These are phyloP conservation scores for Ganoderma sp. DNA, from an alignment of 1,284 basidiomycete species.

Conservation along the genomic window DNA sequence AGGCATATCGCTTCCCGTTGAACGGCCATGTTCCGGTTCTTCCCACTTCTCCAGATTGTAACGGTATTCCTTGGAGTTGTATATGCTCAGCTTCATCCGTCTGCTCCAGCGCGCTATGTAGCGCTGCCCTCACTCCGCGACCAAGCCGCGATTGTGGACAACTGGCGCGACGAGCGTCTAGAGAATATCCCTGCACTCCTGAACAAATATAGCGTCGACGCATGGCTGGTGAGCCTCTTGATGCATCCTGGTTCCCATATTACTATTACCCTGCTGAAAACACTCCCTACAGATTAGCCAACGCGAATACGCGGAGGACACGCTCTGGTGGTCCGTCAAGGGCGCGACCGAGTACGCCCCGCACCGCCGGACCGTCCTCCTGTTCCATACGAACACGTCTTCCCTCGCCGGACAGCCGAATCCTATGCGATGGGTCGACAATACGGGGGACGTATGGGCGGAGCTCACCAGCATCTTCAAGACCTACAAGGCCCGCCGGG, in stretches of 20 bases:
- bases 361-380: conserved; percentile 54
- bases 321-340: conserved; percentile 58
- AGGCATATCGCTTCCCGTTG: background rate
- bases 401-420: conserved; percentile 45
- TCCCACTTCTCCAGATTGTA: background rate
- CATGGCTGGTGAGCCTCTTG: conserved; percentile 47
- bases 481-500: conserved; percentile 45
- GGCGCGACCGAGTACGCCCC: conserved; percentile 56
- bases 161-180: conserved; percentile 52
- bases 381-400: conserved; percentile 55
- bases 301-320: conserved; percentile 60
- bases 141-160: conserved; percentile 50
- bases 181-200: conserved; percentile 49
- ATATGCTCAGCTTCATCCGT: conserved; percentile 43
- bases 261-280: background rate
- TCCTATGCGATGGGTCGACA: conserved; percentile 56
- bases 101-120: conserved; percentile 45
- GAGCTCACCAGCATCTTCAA: conserved; percentile 47
- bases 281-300: conserved; percentile 47
- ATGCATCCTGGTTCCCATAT: background rate
- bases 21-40: conserved; percentile 7
- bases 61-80: background rate
- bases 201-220: conserved; percentile 50
- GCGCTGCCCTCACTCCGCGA: conserved; percentile 51
- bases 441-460: conserved; percentile 56